These are phyloP conservation scores for Ceratocystiopsis minuta DNA, from an alignment of 2,329 filamentous ascomycete species.

Conservation along the genomic window DNA sequence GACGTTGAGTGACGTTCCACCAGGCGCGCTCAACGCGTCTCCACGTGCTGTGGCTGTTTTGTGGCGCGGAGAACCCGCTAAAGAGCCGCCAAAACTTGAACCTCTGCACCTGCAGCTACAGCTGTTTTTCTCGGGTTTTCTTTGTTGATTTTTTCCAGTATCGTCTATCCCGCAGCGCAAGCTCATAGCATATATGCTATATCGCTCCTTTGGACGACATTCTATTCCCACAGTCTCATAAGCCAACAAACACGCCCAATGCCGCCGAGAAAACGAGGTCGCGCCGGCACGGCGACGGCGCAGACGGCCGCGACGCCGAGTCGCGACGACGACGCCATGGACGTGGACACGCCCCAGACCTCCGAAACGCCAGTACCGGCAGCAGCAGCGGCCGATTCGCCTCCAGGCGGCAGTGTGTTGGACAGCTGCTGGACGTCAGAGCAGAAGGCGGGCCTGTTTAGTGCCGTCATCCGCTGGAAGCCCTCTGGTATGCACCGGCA, in stretches of 20 bases:
- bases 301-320: constrained; percentile 21
- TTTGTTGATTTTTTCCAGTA: too few relatives aligned
- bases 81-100: too few relatives aligned
- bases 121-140: too few relatives aligned
- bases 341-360: constrained; percentile 35
- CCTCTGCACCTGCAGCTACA: too few relatives aligned
- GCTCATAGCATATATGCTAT: too few relatives aligned
- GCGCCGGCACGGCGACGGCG: constrained; percentile 19
- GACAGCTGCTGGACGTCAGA: constrained; percentile 86
- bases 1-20: too few relatives aligned
- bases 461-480: constrained; percentile 85
- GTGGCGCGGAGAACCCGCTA: too few relatives aligned
- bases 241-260: constrained; percentile 19
- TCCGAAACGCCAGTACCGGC: constrained; percentile 29
- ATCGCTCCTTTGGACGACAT: too few relatives aligned
- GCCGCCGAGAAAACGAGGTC: constrained; percentile 49
- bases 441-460: constrained; percentile 82
- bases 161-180: too few relatives aligned
- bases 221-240: too few relatives aligned
- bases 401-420: constrained; percentile 13
- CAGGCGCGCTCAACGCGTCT: too few relatives aligned
- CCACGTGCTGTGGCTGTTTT: too few relatives aligned
- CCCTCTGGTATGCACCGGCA: constrained; percentile 97
- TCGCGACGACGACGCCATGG: constrained; percentile 42
- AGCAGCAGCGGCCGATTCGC: constrained; percentile 5